Evolutionary conservation across 345 rosid species (phyloP).

Genomic region (Melastoma malabathricum): DNA sequence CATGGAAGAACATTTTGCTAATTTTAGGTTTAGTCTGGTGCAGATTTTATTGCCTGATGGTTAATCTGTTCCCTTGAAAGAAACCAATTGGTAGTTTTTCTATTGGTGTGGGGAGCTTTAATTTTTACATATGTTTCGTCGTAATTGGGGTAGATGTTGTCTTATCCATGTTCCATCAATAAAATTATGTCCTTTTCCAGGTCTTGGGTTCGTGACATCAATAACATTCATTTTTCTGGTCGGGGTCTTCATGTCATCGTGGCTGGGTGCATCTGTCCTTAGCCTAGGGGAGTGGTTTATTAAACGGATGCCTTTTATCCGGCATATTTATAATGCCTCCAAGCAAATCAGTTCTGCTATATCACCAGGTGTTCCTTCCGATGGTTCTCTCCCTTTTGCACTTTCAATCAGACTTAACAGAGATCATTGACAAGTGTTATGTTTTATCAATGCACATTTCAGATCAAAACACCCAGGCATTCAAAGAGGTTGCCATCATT

Average conservation of each 20-base stretch:
- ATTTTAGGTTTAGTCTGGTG: no score
- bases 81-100: no score
- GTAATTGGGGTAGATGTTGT: no score
- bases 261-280: constrained; percentile 71
- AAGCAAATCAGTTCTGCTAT: constrained; percentile 72
- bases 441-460: constrained; percentile 15
- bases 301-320: constrained; percentile 60
- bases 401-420: no score
- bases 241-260: constrained; percentile 66
- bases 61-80: no score
- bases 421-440: no score
- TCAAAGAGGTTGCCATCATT: constrained; percentile 67
- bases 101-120: no score
- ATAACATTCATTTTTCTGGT: constrained; percentile 56
- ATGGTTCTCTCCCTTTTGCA: no score
- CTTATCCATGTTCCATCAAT: no score
- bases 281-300: constrained; percentile 65
- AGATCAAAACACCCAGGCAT: constrained; percentile 63
- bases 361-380: constrained; percentile 25
- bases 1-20: no score
- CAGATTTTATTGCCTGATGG: no score
- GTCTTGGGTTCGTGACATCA: constrained; percentile 68
- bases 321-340: constrained; percentile 67
- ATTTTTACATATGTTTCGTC: no score
- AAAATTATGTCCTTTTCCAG: constrained; percentile 10